Percentiles rank a stretch among this genome's conserved stretches.
Evolutionary conservation across 2,329 filamentous ascomycete species (phyloP).

Genomic region (Phialemoniopsis sp.): DNA sequence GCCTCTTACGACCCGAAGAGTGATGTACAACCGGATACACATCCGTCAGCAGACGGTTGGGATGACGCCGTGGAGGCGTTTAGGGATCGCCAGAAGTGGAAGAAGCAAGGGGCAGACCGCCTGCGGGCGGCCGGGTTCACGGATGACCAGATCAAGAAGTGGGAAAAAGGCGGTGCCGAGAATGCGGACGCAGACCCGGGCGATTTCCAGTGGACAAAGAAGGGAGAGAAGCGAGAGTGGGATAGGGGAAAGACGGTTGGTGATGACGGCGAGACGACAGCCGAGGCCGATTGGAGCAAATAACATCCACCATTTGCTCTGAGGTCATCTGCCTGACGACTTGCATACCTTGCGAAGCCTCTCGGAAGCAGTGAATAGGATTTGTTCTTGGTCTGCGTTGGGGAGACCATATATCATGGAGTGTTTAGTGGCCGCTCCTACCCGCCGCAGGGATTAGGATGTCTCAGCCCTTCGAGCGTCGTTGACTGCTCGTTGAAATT

Average conservation of each 20-base stretch:
- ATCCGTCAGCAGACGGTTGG: conserved; percentile 63
- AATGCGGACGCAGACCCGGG: conserved; percentile 56
- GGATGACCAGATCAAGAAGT: conserved; percentile 66
- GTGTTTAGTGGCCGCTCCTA: too few relatives aligned
- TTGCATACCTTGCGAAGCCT: too few relatives aligned
- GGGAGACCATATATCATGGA: too few relatives aligned
- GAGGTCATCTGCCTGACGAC: too few relatives aligned
- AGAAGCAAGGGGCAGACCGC: conserved; percentile 69
- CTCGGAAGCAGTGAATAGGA: too few relatives aligned
- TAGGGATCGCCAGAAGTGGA: conserved; percentile 76
- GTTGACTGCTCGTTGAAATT: too few relatives aligned
- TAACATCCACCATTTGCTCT: not conserved
- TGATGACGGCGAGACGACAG: conserved; percentile 6
- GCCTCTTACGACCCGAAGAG: conserved; percentile 53
- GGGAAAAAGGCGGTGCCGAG: conserved; percentile 59
- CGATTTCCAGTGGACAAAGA: conserved; percentile 68
- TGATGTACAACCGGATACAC: conserved; percentile 50
- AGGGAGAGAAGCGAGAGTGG: conserved; percentile 61
- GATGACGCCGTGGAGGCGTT: conserved; percentile 74
- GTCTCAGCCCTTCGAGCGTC: too few relatives aligned
- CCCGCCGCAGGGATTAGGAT: too few relatives aligned
- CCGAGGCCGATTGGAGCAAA: conserved; percentile 11
- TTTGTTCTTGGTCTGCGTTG: too few relatives aligned
- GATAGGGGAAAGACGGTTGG: conserved; percentile 45
- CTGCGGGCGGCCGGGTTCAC: conserved; percentile 75